Percentiles rank a stretch among this genome's conserved stretches.
Evolutionary conservation across 768 basidiomycete species (phyloP).

Genomic region (Suillus subaureus): DNA sequence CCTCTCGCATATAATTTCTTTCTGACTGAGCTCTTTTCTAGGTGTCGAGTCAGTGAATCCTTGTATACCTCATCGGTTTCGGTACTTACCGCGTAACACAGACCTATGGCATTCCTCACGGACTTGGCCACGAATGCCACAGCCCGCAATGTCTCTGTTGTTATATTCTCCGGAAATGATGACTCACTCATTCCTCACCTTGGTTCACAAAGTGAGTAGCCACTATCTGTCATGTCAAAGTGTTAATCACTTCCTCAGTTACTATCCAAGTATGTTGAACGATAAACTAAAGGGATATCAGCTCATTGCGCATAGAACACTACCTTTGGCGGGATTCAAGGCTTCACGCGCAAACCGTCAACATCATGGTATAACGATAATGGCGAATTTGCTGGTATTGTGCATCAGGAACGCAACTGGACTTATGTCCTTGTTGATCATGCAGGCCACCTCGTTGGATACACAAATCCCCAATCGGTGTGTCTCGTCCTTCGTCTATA

Average conservation of each 20-base stretch:
- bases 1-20: not conserved
- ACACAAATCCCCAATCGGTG: slow-evolving; percentile 47
- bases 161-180: slow-evolving; percentile 70
- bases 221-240: not conserved
- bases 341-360: slow-evolving; percentile 68
- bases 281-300: not conserved
- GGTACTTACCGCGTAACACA: slow-evolving; percentile 27
- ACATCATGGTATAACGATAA: slow-evolving; percentile 68
- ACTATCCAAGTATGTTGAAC: slow-evolving; percentile 50
- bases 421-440: slow-evolving; percentile 41
- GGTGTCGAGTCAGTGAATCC: slow-evolving; percentile 36
- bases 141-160: slow-evolving; percentile 48
- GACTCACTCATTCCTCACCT: slow-evolving; percentile 66
- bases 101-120: slow-evolving; percentile 63
- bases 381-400: slow-evolving; percentile 63
- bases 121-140: slow-evolving; percentile 70
- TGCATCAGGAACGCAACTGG: slow-evolving; percentile 74
- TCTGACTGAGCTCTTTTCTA: slow-evolving; percentile 14
- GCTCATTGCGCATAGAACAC: slow-evolving; percentile 53
- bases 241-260: slow-evolving; percentile 39
- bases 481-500: slow-evolving; percentile 24
- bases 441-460: slow-evolving; percentile 44
- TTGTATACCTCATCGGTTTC: not conserved
- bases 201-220: slow-evolving; percentile 57
- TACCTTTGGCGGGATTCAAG: slow-evolving; percentile 76